Evolutionary conservation across 1,284 basidiomycete species (phyloP), one percentile per base, ranked within the genome.

Genomic region (Cutaneotrichosporon cavernicola): DNA sequence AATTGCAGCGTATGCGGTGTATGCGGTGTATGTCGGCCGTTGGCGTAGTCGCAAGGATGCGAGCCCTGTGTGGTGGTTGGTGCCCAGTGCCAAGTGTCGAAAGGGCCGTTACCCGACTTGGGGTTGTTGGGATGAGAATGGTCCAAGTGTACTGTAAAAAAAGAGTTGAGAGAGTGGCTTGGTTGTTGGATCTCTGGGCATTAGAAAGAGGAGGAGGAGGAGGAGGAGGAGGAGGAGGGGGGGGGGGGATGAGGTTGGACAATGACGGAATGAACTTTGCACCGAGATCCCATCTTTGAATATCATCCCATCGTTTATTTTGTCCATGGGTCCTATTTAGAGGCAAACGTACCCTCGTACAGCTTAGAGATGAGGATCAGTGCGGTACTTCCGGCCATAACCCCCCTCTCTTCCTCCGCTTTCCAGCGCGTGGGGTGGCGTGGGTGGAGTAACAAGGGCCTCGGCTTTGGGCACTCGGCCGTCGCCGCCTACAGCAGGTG

Each of bases 191-290:
- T 13, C 40, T 46, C 18, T 7, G 18, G 43, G 43, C 43, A 46
- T 16, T 14, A 40, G 13, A 40, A 11, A 40, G 36, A 10, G 13
- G 36, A 36, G 2, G 36, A 36, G 36, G 36, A 9, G 4, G 13
- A 4, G 13, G 4, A 9, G 36, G 9, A 13, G 9, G 36, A 36
- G 36, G 36, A 36, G 36, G 36, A 40, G 26, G 3, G 26, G 26
- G 26, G 3, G 3, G 34, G 34, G 34, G 1, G 34, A 36, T 36
- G 34, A 36, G 34, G 34, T 8, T 46, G 43, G 43, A 46, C 43
- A 46, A 46, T 46, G 43, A 46, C 43, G 43, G 43, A 46, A 46
- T 46, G 43, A 16, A 46, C 43, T 9, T n/a, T n/a, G 43, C 43
- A 18, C 43, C 18, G 7, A 46, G 43, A 46, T 46, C 26, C 43